Evolutionary conservation across 2,329 filamentous ascomycete species (phyloP).

Genomic region (Cercospora sp.): DNA sequence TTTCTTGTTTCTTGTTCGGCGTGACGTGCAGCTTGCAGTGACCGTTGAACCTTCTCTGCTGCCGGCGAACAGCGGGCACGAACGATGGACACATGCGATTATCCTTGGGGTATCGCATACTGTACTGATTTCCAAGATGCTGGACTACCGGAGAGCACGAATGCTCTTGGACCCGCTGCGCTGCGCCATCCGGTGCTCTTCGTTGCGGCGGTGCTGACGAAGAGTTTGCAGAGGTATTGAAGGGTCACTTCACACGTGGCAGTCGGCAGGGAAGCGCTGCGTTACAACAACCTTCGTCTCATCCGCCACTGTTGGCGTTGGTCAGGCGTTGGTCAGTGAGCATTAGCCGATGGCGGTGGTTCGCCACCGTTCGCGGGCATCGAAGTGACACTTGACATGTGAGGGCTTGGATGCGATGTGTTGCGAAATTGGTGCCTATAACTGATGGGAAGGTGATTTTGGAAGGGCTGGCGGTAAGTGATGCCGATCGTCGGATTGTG

Average conservation of each 20-base stretch:
- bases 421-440: constrained; percentile 10
- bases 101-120: not conserved
- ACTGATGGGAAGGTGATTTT: not conserved
- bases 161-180: not conserved
- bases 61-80: not conserved
- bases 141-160: not conserved
- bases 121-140: not conserved
- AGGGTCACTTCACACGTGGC: not conserved
- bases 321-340: not conserved
- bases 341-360: not conserved
- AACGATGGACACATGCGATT: not conserved
- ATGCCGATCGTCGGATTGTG: not conserved
- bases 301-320: not conserved
- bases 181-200: not conserved
- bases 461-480: not conserved
- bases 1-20: not conserved
- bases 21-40: not conserved
- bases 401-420: constrained; percentile 14
- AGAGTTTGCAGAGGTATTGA: not conserved
- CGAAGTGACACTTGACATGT: not conserved
- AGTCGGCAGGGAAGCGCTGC: not conserved
- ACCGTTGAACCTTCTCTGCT: not conserved
- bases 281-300: not conserved
- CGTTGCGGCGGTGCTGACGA: not conserved
- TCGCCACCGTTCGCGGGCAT: not conserved